phyloP scores from a whole-genome alignment of 306 rosid species.

The Heteromeles arbutifolia region DNA sequence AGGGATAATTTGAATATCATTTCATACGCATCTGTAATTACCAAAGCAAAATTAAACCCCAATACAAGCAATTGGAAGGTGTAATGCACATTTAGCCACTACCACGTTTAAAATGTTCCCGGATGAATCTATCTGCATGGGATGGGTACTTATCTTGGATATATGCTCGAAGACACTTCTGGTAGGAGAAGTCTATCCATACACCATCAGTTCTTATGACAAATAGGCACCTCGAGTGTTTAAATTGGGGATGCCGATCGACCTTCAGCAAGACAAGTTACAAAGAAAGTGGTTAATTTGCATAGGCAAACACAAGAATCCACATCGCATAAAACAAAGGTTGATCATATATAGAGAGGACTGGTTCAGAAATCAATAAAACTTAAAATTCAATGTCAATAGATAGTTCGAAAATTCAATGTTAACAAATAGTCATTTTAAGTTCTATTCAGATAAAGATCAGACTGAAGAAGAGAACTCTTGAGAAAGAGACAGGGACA shows the following conservation, averaged over 20 bases:
- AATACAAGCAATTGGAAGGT: constrained; percentile 13
- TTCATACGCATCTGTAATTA: background rate
- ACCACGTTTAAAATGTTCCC: constrained; percentile 69
- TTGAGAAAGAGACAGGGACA: background rate
- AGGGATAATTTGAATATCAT: background rate
- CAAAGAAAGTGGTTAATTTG: background rate
- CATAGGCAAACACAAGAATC: background rate
- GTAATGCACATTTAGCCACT: constrained; percentile 36
- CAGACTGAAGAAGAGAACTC: background rate
- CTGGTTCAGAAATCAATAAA: background rate
- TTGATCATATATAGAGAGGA: background rate
- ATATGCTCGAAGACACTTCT: constrained; percentile 74
- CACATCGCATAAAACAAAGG: background rate
- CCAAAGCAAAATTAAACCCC: constrained; percentile 11
- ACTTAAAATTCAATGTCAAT: background rate
- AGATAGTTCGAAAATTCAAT: background rate
- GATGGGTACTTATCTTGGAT: constrained; percentile 69
- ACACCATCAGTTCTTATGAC: constrained; percentile 80
- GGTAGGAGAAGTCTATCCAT: constrained; percentile 92
- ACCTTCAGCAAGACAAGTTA: constrained; percentile 53
- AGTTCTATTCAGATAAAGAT: background rate
- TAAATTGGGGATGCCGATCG: constrained; percentile 80
- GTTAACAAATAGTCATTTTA: background rate
- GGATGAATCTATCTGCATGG: constrained; percentile 68
- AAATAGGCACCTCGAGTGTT: constrained; percentile 69